phyloP scores from a whole-genome alignment of 2,329 filamentous ascomycete species.

The Trichophyton verrucosum region DNA sequence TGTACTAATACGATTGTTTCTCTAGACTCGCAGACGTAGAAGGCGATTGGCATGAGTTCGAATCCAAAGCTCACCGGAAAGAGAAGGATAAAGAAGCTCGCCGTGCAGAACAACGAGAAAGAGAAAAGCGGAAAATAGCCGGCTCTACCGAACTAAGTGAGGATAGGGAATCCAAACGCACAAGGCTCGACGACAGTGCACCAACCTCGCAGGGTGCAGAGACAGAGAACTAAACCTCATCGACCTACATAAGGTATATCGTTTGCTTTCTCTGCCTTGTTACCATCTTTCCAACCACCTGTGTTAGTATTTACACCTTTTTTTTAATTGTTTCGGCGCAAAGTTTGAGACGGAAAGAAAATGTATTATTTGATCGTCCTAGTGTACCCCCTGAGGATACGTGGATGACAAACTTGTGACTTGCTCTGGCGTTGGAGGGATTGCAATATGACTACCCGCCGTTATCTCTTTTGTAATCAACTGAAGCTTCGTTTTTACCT shows the following conservation, averaged over 20 bases:
- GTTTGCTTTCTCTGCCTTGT: neutral
- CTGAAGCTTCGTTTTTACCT: neutral
- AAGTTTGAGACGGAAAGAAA: neutral
- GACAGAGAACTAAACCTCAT: neutral
- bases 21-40: slow-evolving; percentile 61
- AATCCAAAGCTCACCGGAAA: slow-evolving; percentile 85
- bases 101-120: slow-evolving; percentile 35
- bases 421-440: neutral
- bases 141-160: slow-evolving; percentile 18
- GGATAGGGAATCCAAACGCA: slow-evolving; percentile 32
- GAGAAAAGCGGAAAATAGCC: slow-evolving; percentile 38
- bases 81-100: slow-evolving; percentile 58
- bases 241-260: neutral
- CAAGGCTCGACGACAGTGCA: slow-evolving; percentile 20
- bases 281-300: neutral
- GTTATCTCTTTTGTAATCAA: neutral
- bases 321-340: neutral
- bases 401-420: neutral
- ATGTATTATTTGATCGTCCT: neutral
- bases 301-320: neutral
- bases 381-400: neutral
- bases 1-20: slow-evolving; percentile 16
- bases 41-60: slow-evolving; percentile 98
- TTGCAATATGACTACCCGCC: neutral
- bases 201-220: slow-evolving; percentile 7